These are phyloP conservation scores for Cercospora brassicicola DNA, from an alignment of 2,329 filamentous ascomycete genomes.

Conservation along the genomic window DNA sequence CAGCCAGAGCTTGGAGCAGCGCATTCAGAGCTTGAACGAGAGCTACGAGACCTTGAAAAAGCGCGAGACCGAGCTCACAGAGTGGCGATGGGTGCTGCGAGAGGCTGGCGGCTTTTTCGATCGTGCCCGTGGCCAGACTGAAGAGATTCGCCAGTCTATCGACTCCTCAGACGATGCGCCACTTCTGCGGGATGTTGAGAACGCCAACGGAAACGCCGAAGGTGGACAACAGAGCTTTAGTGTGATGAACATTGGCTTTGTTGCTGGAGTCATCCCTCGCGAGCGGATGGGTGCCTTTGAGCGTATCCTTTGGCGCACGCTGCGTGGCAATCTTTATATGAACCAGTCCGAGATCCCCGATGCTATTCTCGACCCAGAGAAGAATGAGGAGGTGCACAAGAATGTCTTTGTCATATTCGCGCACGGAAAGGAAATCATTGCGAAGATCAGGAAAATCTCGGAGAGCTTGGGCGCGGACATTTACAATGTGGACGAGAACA, in stretches of 20 bases:
- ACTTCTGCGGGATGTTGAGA: slow-evolving; percentile 87
- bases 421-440: slow-evolving; percentile 95
- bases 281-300: slow-evolving; percentile 95
- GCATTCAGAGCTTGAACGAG: slow-evolving; percentile 88
- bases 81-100: slow-evolving; percentile 96
- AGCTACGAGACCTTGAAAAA: slow-evolving; percentile 99
- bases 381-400: slow-evolving; percentile 90
- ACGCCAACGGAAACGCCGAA: slow-evolving; percentile 53
- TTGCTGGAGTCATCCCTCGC: slow-evolving; percentile 89
- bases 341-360: slow-evolving; percentile 99
- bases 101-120: slow-evolving; percentile 98
- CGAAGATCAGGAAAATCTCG: slow-evolving; percentile 98
- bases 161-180: slow-evolving; percentile 88
- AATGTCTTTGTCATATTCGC: slow-evolving; percentile 99
- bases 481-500: slow-evolving; percentile 97
- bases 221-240: slow-evolving; percentile 61
- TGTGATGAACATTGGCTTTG: slow-evolving; percentile 98
- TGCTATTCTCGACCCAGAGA: slow-evolving; percentile 84
- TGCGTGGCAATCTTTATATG: slow-evolving; percentile 98
- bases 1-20: slow-evolving; percentile 87
- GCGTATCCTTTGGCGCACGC: slow-evolving; percentile 93
- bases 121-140: slow-evolving; percentile 89
- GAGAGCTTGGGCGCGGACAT: slow-evolving; percentile 94
- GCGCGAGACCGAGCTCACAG: slow-evolving; percentile 91
- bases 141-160: slow-evolving; percentile 89